Evolutionary conservation across 1,139 yeast species (phyloP), one percentile per base, ranked within the genome.

Genomic region (Diutina catenulata): DNA sequence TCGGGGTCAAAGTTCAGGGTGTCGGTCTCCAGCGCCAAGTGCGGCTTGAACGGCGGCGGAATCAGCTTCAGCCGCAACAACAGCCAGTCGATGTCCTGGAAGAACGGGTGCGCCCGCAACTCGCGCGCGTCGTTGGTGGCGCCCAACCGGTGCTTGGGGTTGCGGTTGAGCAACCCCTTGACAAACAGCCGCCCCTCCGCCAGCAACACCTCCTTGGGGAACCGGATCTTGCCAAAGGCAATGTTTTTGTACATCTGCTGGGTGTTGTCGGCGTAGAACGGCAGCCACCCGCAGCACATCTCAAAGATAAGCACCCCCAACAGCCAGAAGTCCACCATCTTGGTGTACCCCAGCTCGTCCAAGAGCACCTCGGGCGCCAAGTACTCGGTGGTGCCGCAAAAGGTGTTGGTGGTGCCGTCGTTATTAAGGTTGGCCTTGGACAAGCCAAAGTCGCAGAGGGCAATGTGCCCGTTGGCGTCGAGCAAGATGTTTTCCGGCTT

Each of bases 201-300:
- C 40, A 94, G 81, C 42, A 91, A 66, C 10, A 91, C 93, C 53
- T 91, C 97, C 55, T 88, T 86, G 36, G 98, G 98, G 60, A 91
- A 91, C 51, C 95, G 72, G 23, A 91, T 97, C 57, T 91, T 91
- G 45, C 98, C 97, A 62, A 87, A 91, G 3, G 97, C 97, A 62
- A 91, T 91, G 60, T 91, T 91, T 62, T 88, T 88, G 64, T 91
- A 91, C 97, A 91, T 91, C 60, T 88, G 95, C 63, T 91, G 97
- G 39, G 94, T 86, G 56, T 84, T 91, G 45, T 88, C 96, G 32
- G 97, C 97, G 54, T 86, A 88, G 57, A 91, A 91, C 40, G 98
- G 98, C n/a, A 95, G 82, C 97, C 97, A 91, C 32, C 98, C 98
- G 62, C 97, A 91, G 58, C 96, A 80, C 91, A 81, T 80, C 59